Conservation (phyloP, 495 filamentous ascomycete species). For the Daldinia concentrica region DNA sequence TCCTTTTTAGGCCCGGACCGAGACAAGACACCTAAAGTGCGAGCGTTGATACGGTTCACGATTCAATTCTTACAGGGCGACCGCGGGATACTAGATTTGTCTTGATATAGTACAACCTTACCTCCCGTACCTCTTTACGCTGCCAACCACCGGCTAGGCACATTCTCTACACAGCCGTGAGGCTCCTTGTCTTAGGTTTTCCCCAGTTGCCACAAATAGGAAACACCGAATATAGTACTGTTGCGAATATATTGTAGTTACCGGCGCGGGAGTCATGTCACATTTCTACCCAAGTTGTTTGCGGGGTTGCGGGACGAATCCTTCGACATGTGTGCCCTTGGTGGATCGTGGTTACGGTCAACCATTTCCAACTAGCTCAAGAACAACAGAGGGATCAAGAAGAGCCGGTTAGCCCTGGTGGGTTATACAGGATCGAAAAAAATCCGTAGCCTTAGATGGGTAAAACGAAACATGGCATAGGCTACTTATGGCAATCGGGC, state of each 20-base stretch:
- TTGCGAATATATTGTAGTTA: slow-evolving; percentile 24
- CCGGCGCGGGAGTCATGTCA: neutral
- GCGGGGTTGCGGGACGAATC: neutral
- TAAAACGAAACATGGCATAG: neutral
- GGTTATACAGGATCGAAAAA: neutral
- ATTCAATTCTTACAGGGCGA: neutral
- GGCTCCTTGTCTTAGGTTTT: neutral
- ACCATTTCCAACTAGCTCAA: slow-evolving; percentile 1
- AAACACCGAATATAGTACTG: slow-evolving; percentile 1
- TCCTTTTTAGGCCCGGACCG: slow-evolving; percentile 15
- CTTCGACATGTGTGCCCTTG: slow-evolving; percentile 9
- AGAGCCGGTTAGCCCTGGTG: neutral
- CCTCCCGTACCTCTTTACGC: neutral
- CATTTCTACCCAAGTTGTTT: slow-evolving; percentile 8
- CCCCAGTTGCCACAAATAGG: neutral
- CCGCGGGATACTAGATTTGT: neutral
- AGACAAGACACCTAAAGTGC: slow-evolving; percentile 12
- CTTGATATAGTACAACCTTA: neutral
- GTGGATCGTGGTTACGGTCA: neutral
- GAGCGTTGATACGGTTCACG: slow-evolving; percentile 1
- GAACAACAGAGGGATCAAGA: slow-evolving; percentile 2
- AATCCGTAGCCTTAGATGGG: neutral
- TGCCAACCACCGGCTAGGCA: neutral
- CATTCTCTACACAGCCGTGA: neutral
- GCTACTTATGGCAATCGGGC: neutral